Base-by-base conservation (phyloP, 805 yeast genomes). In the Blastobotrys peoriensis region DNA sequence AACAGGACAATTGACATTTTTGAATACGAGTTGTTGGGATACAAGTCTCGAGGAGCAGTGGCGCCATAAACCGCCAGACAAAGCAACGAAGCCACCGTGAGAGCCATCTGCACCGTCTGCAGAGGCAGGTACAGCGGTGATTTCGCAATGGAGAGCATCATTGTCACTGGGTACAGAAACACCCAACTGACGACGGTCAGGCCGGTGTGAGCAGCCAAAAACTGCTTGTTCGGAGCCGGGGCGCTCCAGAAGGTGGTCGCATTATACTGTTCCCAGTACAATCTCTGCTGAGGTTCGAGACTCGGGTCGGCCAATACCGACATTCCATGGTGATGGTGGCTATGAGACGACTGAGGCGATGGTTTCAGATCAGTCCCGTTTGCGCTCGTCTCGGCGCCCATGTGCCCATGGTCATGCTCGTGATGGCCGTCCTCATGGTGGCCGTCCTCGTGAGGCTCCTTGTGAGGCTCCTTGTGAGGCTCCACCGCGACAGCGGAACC, bases 181-280 rank as follows among this genome's bases (percentile, higher is more conserved):
- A 78, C 60, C 48, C 77, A 71, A 1, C 81, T 62, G 0, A 68
- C 6, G 2, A 69, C 41, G 10, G 76, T 59, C 3, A 76, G 60
- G 2, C 60, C 53, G 6, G 79, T 64, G 57, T 88, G 96, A 34
- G 69, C 54, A 50, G 69, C 69, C 22, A 88, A 65, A 1, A 80
- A 72, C 10, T 69, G 47, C 45, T 77, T 73, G 51, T 72, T 71
- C 3, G 78, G 71, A 5, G 75, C 78, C 3, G 57, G 45, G 5
- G 76, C 79, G 15, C 60, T 41, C 35, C 47, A 49, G 65, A 86
- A 79, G 2, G 86, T 80, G 1, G 91, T 82, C 10, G 94, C 78
- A 57, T 84, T 79, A 64, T 88, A 89, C 20, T 64, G 60, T 40
- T 78, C 79, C 97, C 97, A 89, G 63, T 74, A 89, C 21, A 71